Conservation (phyloP, 345 rosid species). For the Cardamine chenopodiifolia region DNA sequence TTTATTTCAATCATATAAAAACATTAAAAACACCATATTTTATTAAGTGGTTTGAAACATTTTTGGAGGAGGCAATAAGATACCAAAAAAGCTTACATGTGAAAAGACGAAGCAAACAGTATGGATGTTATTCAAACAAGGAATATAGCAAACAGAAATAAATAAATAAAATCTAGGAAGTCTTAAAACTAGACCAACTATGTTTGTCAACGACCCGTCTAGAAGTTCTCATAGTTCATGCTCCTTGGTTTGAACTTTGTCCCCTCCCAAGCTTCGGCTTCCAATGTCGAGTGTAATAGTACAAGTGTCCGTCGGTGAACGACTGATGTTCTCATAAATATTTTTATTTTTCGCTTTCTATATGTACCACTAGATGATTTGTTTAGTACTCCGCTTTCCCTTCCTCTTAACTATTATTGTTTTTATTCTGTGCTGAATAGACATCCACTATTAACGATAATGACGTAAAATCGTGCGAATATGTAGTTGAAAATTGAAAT, state of each 20-base stretch:
- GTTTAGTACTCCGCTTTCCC: not conserved
- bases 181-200: too few relatives aligned
- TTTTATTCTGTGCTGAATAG: not conserved
- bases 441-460: slow-evolving; percentile 2
- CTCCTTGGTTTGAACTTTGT: not conserved
- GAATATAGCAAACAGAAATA: too few relatives aligned
- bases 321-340: not conserved
- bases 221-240: not conserved
- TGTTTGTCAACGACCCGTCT: too few relatives aligned
- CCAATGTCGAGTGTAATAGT: not conserved
- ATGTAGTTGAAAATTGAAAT: slow-evolving; percentile 7
- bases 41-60: not conserved
- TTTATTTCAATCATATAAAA: not conserved
- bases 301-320: not conserved
- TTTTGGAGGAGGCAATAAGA: not conserved
- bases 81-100: not conserved
- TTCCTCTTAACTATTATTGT: not conserved
- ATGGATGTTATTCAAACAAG: not conserved
- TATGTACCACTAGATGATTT: not conserved
- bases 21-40: not conserved
- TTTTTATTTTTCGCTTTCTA: not conserved
- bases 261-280: not conserved
- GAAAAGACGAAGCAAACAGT: not conserved
- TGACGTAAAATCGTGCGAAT: slow-evolving; percentile 15
- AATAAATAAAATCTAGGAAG: not conserved